These are phyloP conservation scores for Cladorrhinum sp. DNA, from an alignment of 2,329 filamentous ascomycete genomes.

Conservation along the genomic window DNA sequence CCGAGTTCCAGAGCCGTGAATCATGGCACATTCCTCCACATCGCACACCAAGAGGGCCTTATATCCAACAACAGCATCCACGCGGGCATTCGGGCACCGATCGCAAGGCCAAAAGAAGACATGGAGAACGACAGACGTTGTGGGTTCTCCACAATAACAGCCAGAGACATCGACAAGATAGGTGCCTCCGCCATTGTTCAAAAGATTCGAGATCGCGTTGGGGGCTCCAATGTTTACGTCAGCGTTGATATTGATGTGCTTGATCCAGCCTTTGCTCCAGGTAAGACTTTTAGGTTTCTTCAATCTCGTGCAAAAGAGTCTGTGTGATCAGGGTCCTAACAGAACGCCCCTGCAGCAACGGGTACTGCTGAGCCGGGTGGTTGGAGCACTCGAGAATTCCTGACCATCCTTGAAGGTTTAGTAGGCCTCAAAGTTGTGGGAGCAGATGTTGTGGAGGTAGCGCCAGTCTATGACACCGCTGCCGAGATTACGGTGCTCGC, in stretches of 20 bases:
- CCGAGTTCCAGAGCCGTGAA: conserved; percentile 47
- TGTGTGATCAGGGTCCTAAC: not conserved
- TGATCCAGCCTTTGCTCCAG: conserved; percentile 66
- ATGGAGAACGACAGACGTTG: conserved; percentile 55
- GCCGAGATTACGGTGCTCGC: conserved; percentile 72
- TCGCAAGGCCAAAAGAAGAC: conserved; percentile 48
- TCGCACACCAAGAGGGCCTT: conserved; percentile 60
- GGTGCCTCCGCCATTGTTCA: conserved; percentile 63
- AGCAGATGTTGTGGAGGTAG: conserved; percentile 77
- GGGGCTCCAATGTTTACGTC: conserved; percentile 59
- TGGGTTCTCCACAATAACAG: conserved; percentile 56
- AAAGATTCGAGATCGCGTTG: conserved; percentile 56
- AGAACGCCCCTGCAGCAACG: conserved; percentile 49
- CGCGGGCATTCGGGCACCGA: conserved; percentile 58
- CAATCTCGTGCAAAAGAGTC: not conserved
- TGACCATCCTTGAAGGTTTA: conserved; percentile 69
- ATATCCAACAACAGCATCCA: conserved; percentile 58
- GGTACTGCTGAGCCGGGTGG: conserved; percentile 78
- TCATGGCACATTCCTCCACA: conserved; percentile 61
- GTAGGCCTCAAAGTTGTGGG: conserved; percentile 70
- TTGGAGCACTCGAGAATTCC: conserved; percentile 76
- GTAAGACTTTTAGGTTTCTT: conserved; percentile 31
- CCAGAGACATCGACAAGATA: conserved; percentile 68
- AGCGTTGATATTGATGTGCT: conserved; percentile 79
- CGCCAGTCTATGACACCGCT: conserved; percentile 70